Evolutionary conservation across 2,329 filamentous ascomycete species (phyloP).

Genomic region (Davidsoniella neocaledoniae): DNA sequence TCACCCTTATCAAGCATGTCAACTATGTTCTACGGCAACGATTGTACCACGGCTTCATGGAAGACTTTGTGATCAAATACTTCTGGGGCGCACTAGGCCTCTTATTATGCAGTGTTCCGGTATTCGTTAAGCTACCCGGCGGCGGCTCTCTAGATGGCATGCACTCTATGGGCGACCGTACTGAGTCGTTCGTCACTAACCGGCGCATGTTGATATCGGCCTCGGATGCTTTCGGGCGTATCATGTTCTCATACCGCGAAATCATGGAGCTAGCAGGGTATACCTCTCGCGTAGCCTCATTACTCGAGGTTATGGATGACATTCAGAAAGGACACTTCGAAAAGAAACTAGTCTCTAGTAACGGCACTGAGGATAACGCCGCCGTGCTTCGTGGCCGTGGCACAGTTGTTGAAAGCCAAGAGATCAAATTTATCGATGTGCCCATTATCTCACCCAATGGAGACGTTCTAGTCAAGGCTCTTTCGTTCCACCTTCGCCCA

Average conservation of each 20-base stretch:
- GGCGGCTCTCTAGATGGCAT: conserved; percentile 27
- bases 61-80: conserved; percentile 98
- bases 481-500: conserved; percentile 73
- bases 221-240: conserved; percentile 83
- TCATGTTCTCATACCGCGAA: conserved; percentile 98
- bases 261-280: conserved; percentile 92
- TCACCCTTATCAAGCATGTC: conserved; percentile 96
- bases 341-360: conserved; percentile 89
- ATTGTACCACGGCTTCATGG: conserved; percentile 98
- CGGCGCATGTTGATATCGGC: conserved; percentile 79
- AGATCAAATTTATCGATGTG: conserved; percentile 76
- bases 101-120: conserved; percentile 80
- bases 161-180: conserved; percentile 50
- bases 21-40: conserved; percentile 82
- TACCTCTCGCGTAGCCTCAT: conserved; percentile 75
- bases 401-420: conserved; percentile 60
- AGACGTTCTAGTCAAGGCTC: conserved; percentile 69
- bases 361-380: conserved; percentile 64
- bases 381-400: conserved; percentile 71
- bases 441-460: conserved; percentile 96
- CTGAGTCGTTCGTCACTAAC: conserved; percentile 80
- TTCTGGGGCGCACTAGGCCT: conserved; percentile 94
- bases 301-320: conserved; percentile 89
- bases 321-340: conserved; percentile 81
- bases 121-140: conserved; percentile 76